phyloP scores from a whole-genome alignment of 2,329 filamentous ascomycete genomes.

The Cercospora brassicicola region DNA sequence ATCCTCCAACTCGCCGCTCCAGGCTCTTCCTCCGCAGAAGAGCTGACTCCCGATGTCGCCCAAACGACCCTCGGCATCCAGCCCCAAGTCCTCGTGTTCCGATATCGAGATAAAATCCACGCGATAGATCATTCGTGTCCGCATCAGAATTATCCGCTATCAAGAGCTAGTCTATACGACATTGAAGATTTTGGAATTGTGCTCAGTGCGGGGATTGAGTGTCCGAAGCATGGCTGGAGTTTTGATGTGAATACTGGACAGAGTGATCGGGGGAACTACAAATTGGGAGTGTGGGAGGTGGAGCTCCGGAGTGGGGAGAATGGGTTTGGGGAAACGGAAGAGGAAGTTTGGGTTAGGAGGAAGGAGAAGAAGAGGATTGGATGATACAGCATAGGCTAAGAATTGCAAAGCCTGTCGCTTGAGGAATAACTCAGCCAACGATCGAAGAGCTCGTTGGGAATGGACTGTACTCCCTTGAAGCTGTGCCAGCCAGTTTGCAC shows the following conservation, averaged over 20 bases:
- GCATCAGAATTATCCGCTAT: constrained; percentile 66
- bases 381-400: not conserved
- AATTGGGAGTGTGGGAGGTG: constrained; percentile 64
- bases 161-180: constrained; percentile 63
- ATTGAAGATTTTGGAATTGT: constrained; percentile 71
- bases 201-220: constrained; percentile 63
- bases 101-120: constrained; percentile 63
- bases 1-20: constrained; percentile 47
- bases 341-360: constrained; percentile 38
- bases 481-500: not conserved
- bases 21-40: constrained; percentile 21
- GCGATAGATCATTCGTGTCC: constrained; percentile 72
- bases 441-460: not conserved
- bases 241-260: constrained; percentile 67
- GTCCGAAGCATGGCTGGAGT: constrained; percentile 70
- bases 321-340: constrained; percentile 26
- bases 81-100: constrained; percentile 66
- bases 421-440: not conserved
- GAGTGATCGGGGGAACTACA: constrained; percentile 63
- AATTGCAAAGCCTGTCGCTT: not conserved
- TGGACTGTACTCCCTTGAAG: not conserved
- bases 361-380: constrained; percentile 34
- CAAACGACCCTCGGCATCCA: constrained; percentile 39
- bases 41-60: constrained; percentile 45
- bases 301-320: constrained; percentile 44